Evolutionary conservation across 2,329 filamentous ascomycete species (phyloP), one percentile per base, ranked within the genome.

Genomic region (Colletotrichum sublineola): DNA sequence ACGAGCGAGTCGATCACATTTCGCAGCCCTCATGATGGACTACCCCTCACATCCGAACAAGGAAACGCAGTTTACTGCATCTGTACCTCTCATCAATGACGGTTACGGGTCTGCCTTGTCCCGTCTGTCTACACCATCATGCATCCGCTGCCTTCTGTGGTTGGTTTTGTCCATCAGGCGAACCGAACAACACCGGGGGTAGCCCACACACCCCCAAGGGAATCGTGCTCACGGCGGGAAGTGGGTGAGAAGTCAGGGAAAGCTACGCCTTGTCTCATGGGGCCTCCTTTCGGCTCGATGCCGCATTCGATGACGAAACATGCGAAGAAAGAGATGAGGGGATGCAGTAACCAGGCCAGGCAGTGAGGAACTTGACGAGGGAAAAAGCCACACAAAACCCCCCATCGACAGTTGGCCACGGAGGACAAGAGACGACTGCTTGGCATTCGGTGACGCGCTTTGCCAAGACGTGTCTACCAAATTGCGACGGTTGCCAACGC

Each of bases 351-450:
- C 5, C 44, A 36, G 29, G 6, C 11, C 44, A 36, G 29, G 6
- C 11, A 5, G 48, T 5, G 18, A 50, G 46, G 42, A 18, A 36
- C 6, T 36, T 33, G 18, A 20, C 7, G n/a, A 33, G 42, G n/a
- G 29, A n/a, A 62, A 20, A 46, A 24, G 14, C 42, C 58, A 50
- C 18, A 50, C 6, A 38, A 24, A 36, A 36, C 33, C 48, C 31
- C 44, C 42, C 42, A 67, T 33, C 29, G 29, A 53, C 48, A 57
- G 18, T 36, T 44, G 53, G 40, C n/a, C n/a, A 33, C 33, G 38
- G 18, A 38, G 62, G 31, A 64, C 33, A 66, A 63, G 38, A 72
- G 69, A 53, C 52, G 64, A 63, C 31, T 29, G 42, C 65, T 68
- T 68, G 65, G 58, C 65, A 55, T 44, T n/a, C 38, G 29, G 18